phyloP scores from a whole-genome alignment of 1,284 basidiomycete genomes.

The Leccinum pseudoinsigne region DNA sequence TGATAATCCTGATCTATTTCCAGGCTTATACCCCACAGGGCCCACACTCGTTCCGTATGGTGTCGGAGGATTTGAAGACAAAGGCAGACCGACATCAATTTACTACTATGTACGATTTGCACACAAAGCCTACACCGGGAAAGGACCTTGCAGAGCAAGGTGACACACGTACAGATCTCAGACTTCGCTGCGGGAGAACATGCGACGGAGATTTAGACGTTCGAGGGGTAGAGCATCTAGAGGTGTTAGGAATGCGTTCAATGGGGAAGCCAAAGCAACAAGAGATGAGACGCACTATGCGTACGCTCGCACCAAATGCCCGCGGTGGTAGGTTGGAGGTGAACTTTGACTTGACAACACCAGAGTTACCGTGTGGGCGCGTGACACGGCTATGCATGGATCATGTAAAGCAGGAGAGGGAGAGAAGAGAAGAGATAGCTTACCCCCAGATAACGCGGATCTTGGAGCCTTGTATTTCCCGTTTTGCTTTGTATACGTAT shows the following conservation, averaged over 20 bases:
- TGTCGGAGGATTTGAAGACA: no score
- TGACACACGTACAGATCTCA: slow-evolving; percentile 9
- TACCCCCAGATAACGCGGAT: slow-evolving; percentile 97
- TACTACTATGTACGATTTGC: no score
- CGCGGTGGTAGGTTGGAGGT: slow-evolving; percentile 94
- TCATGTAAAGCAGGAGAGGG: background rate
- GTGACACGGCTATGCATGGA: slow-evolving; percentile 70
- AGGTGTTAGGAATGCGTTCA: background rate
- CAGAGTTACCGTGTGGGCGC: slow-evolving; percentile 91
- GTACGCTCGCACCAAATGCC: slow-evolving; percentile 92
- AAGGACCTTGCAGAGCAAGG: no score
- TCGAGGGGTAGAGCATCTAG: slow-evolving; percentile 57
- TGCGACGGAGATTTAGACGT: slow-evolving; percentile 38
- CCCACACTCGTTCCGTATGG: no score
- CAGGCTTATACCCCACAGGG: no score
- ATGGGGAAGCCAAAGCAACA: background rate
- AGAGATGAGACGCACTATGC: slow-evolving; percentile 66
- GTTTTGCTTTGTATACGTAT: slow-evolving; percentile 97
- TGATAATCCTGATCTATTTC: no score
- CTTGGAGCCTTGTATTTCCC: slow-evolving; percentile 89
- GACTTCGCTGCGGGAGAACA: background rate
- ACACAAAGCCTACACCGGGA: no score
- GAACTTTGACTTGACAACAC: slow-evolving; percentile 99
- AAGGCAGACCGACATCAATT: no score
- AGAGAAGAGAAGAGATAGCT: slow-evolving; percentile 27